A percentile compares a stretch with the other conserved stretches of the same genome.
phyloP scores from a whole-genome alignment of 2,329 filamentous ascomycete genomes.

The Coniochaeta hoffmannii region DNA sequence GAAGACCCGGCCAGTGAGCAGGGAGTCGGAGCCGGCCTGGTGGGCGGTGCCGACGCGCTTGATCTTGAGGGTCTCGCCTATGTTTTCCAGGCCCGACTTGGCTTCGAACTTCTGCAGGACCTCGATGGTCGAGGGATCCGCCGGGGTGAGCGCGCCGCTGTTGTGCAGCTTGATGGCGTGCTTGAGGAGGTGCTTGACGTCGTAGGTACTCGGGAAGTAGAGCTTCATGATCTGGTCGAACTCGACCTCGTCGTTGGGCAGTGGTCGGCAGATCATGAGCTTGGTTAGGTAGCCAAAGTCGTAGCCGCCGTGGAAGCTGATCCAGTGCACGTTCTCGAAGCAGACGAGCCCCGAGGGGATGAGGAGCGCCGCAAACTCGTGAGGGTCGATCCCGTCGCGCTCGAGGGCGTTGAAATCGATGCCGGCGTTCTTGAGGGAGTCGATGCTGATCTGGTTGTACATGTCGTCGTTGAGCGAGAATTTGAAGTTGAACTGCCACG shows the following conservation, averaged over 20 bases:
- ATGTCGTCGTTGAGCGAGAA: conserved; percentile 94
- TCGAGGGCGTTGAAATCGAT: conserved; percentile 83
- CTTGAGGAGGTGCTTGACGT: conserved; percentile 97
- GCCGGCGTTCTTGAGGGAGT: conserved; percentile 83
- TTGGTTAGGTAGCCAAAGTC: conserved; percentile 98
- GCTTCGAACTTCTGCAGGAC: conserved; percentile 80
- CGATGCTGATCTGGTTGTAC: conserved; percentile 94
- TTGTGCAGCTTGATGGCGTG: conserved; percentile 67
- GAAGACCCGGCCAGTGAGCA: conserved; percentile 90
- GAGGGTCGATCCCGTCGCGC: conserved; percentile 82
- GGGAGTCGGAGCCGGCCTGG: conserved; percentile 87
- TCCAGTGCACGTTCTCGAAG: conserved; percentile 84
- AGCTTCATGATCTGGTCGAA: conserved; percentile 85
- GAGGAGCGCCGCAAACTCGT: conserved; percentile 80
- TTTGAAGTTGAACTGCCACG: conserved; percentile 99
- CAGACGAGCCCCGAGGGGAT: conserved; percentile 90
- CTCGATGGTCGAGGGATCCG: conserved; percentile 58
- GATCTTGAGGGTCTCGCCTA: conserved; percentile 87
- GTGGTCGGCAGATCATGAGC: conserved; percentile 71
- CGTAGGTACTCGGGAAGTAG: conserved; percentile 89
- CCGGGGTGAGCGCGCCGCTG: conserved; percentile 53
- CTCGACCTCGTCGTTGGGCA: conserved; percentile 83
- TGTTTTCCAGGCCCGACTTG: conserved; percentile 87
- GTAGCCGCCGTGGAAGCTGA: conserved; percentile 96
- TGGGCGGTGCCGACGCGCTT: conserved; percentile 83